These are phyloP conservation scores for Seiridium cupressi DNA, from an alignment of 2,329 filamentous ascomycete species.

Conservation along the genomic window DNA sequence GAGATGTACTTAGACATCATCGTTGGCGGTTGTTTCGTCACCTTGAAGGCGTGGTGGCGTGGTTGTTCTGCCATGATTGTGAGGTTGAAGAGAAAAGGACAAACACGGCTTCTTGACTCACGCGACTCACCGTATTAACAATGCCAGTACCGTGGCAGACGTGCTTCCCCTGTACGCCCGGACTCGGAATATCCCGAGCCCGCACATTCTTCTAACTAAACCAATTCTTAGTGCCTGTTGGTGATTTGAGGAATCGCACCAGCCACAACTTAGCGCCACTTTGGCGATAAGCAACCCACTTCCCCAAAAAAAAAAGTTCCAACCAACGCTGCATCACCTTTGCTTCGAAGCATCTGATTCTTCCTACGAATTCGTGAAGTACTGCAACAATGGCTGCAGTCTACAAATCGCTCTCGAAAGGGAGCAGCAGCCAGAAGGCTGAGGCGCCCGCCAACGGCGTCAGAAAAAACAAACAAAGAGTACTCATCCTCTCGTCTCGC, in stretches of 20 bases:
- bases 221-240: too few species aligned
- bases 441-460: conserved; percentile 47
- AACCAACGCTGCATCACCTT: neutral
- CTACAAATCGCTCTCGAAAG: conserved; percentile 72
- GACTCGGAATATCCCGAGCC: neutral
- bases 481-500: conserved; percentile 87
- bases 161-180: neutral
- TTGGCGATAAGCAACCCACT: too few species aligned
- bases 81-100: neutral
- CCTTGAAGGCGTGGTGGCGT: conserved; percentile 14
- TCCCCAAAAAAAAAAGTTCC: neutral
- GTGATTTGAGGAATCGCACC: too few species aligned
- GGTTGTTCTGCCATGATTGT: conserved; percentile 3
- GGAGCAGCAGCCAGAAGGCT: conserved; percentile 45
- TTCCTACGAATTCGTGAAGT: too few species aligned
- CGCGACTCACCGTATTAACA: neutral
- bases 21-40: conserved; percentile 11
- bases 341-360: neutral
- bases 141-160: neutral
- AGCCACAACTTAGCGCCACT: too few species aligned
- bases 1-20: conserved; percentile 18
- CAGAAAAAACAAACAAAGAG: conserved; percentile 69
- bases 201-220: too few species aligned
- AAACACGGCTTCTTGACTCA: conserved; percentile 1
- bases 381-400: conserved; percentile 62